Evolutionary conservation across 306 rosid genomes (phyloP), one percentile per base, ranked within the genome.

Genomic region (Myrica gale): DNA sequence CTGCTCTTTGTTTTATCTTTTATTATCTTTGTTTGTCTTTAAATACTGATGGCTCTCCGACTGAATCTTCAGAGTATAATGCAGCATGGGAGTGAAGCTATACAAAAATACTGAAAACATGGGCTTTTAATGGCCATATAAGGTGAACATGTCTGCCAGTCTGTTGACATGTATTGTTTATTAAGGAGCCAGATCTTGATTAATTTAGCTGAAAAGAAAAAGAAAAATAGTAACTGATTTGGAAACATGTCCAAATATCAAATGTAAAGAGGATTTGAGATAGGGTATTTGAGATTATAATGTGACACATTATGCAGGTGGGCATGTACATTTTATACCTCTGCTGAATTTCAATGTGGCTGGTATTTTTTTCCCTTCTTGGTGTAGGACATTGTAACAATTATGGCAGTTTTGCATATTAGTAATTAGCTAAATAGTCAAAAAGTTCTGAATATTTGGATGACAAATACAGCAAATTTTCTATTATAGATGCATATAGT

Each of bases 11-110:
- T 56, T 37, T n/a, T 2, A 41, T 21, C 37, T 32, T 62, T 19
- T 48, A 12, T 3, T 9, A 26, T 0, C 63, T 21, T 19, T 2
- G 41, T 52, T 61, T 19, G 23, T 54, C 48, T 17, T 16, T 1
- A 39, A 16, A 19, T 63, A 15, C 52, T 71, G 68, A 63, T 32
- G 26, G 32, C 37, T 66, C 69, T 11, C 19, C 10, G 72, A 58
- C 15, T 42, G 71, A 69, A 80, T 80, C 45, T 74, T 80, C 56
- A 4, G 37, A 57, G 60, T 32, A 76, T 68, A 66, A 32, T 37
- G 47, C 43, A 9, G 75, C 8, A 77, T 58, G 50, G 82, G 11
- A 63, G 5, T 3, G 46, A 37, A 13, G 46, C 20, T 54, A 61
- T 21, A 39, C 32, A 26, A 17, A 42, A 71, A 78, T 42, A 15